Percentiles rank a stretch among this genome's conserved stretches.
phyloP scores from a whole-genome alignment of 768 basidiomycete genomes.

The Psilocybe cubensis region DNA sequence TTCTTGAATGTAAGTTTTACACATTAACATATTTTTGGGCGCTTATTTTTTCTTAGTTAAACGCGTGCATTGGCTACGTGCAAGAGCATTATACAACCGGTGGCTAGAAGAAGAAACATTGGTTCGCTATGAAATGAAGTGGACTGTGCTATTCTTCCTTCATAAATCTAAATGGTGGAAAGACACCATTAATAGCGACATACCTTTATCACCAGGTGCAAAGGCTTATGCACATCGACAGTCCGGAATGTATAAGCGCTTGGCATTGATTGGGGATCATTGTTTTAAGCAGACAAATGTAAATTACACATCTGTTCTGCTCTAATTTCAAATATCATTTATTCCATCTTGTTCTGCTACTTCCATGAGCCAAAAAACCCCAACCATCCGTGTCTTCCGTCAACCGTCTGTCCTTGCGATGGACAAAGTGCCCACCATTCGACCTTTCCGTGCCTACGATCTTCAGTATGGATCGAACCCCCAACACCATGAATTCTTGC shows the following conservation, averaged over 20 bases:
- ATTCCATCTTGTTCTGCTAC: no score
- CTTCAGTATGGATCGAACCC: no score
- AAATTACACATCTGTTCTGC: no score
- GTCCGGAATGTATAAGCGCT: neutral
- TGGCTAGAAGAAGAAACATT: conserved; percentile 15
- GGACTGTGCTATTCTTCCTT: neutral
- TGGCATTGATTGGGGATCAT: neutral
- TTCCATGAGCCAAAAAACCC: no score
- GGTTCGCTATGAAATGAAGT: neutral
- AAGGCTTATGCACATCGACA: neutral
- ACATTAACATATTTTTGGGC: neutral
- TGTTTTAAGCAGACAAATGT: no score
- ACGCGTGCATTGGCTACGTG: conserved; percentile 21
- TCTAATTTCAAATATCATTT: no score
- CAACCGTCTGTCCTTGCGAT: no score
- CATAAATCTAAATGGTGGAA: neutral
- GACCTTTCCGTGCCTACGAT: no score
- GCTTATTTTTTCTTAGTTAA: conserved; percentile 5
- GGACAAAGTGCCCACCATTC: no score
- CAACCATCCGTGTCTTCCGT: no score
- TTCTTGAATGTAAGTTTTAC: conserved; percentile 11
- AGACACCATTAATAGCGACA: neutral
- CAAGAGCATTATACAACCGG: conserved; percentile 7
- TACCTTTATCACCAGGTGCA: neutral
- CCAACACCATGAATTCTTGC: no score